Base-by-base conservation (phyloP, 768 basidiomycete genomes). In the Dioszegia crocea region DNA sequence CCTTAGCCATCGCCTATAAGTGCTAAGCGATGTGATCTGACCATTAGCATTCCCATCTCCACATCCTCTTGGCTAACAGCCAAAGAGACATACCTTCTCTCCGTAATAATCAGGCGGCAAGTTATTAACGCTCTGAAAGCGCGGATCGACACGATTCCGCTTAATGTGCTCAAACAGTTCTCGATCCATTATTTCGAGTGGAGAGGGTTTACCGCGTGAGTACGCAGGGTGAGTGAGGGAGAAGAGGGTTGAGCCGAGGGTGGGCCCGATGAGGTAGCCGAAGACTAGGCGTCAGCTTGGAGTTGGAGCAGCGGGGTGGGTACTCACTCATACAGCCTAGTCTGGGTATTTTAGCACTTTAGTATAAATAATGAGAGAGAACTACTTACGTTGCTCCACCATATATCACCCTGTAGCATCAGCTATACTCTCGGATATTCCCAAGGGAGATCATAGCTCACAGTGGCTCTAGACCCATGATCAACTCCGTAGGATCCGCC, bases 21-120 rank as follows among this genome's bases (percentile, higher is more conserved):
- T 67, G 26, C 67, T 56, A 2, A 76, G 62, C 17, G 73, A 75
- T 1, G 71, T 68, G 60, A 79, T 75, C 70, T 79, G 56, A 23
- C 16, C 31, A 40, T 58, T 24, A 39, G 47, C 47, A 39, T 6
- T 6, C 14, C 33, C 8, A 6, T 14, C 33, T n/a, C n/a, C n/a
- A n/a, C n/a, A n/a, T n/a, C n/a, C n/a, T n/a, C n/a, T n/a, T n/a
- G n/a, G n/a, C n/a, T n/a, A n/a, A n/a, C n/a, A n/a, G n/a, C n/a
- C n/a, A n/a, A n/a, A n/a, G n/a, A 16, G 39, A 60, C 71, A 14
- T 50, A 74, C 72, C 62, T 74, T 74, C 55, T 74, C 72, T 23
- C 76, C 76, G 50, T 77, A 77, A 57, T 74, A 77, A 49, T 77
- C 76, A 23, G 76, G 76, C 23, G 70, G 68, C n/a, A 70, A 68